phyloP scores from a whole-genome alignment of 352 stramenopile species.

The Globisporangium viniferum region DNA sequence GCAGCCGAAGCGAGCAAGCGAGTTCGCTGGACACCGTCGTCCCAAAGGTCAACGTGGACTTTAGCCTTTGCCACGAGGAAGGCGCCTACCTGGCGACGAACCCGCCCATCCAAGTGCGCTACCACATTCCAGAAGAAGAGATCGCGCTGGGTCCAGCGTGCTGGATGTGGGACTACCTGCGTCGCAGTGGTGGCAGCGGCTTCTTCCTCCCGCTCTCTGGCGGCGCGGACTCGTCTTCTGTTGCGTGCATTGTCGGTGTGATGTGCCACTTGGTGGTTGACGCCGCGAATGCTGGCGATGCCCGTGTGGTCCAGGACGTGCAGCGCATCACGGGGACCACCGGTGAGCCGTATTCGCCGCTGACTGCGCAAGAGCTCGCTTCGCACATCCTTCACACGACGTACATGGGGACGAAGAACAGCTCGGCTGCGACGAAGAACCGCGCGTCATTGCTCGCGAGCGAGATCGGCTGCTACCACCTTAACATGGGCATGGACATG shows the following conservation, averaged over 20 bases:
- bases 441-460: slow-evolving; percentile 86
- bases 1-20: slow-evolving; percentile 93
- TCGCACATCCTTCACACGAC: slow-evolving; percentile 94
- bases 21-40: slow-evolving; percentile 63
- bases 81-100: slow-evolving; percentile 32
- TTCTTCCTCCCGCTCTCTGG: slow-evolving; percentile 97
- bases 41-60: slow-evolving; percentile 63
- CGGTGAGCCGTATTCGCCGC: slow-evolving; percentile 46
- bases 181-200: slow-evolving; percentile 71
- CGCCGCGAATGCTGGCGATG: slow-evolving; percentile 68
- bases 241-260: slow-evolving; percentile 95
- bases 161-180: slow-evolving; percentile 99
- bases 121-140: slow-evolving; percentile 94
- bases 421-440: slow-evolving; percentile 88
- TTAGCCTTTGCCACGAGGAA: slow-evolving; percentile 69
- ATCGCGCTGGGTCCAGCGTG: slow-evolving; percentile 96
- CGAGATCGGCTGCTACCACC: slow-evolving; percentile 95
- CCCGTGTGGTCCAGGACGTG: slow-evolving; percentile 84
- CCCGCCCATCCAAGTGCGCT: slow-evolving; percentile 56
- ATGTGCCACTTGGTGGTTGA: slow-evolving; percentile 96
- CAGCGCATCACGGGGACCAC: slow-evolving; percentile 71
- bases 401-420: slow-evolving; percentile 98
- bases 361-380: slow-evolving; percentile 88
- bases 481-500: slow-evolving; percentile 94
- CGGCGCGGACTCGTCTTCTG: slow-evolving; percentile 94